These are phyloP conservation scores for Tylopilus subfusipes DNA, from an alignment of 768 basidiomycete genomes.

Conservation along the genomic window DNA sequence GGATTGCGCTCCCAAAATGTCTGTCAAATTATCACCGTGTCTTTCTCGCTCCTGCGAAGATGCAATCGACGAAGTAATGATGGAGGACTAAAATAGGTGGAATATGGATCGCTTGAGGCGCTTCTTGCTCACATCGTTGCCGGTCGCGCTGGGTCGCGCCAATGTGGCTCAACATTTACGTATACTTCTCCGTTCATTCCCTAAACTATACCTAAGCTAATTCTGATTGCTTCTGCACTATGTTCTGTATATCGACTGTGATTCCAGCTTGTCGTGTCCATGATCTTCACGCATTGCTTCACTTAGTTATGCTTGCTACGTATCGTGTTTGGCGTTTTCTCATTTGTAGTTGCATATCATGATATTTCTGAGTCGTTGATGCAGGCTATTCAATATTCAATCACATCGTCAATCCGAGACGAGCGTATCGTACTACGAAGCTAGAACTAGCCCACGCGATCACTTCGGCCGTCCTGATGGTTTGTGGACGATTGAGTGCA, in stretches of 20 bases:
- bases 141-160: slow-evolving; percentile 15
- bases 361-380: too few species aligned
- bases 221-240: background rate
- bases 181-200: background rate
- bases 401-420: too few species aligned
- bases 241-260: background rate
- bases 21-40: slow-evolving; percentile 11
- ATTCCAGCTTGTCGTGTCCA: background rate
- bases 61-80: slow-evolving; percentile 20
- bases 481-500: too few species aligned
- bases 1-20: slow-evolving; percentile 6
- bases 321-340: background rate
- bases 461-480: background rate
- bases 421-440: background rate
- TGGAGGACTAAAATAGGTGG: slow-evolving; percentile 13
- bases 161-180: background rate
- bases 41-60: slow-evolving; percentile 1
- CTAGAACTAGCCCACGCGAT: background rate
- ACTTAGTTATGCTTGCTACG: background rate
- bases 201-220: slow-evolving; percentile 21
- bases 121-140: slow-evolving; percentile 1
- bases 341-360: background rate
- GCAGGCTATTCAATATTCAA: too few species aligned
- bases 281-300: background rate
- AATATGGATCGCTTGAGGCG: slow-evolving; percentile 10